phyloP scores from a whole-genome alignment of 257 asterid genomes.

The Plantago ovata region DNA sequence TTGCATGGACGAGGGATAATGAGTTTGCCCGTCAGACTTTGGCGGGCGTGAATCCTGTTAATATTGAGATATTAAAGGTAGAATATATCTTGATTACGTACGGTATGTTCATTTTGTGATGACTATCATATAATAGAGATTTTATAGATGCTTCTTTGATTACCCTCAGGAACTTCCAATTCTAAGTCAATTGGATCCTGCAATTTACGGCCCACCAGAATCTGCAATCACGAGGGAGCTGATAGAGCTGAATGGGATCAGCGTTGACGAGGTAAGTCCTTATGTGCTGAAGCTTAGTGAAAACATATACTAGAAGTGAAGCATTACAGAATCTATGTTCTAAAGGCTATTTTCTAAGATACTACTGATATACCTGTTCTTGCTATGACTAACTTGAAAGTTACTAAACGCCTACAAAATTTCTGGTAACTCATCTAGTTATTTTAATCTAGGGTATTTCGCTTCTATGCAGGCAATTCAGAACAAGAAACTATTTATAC shows the following conservation, averaged over 20 bases:
- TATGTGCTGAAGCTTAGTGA: too few relatives aligned
- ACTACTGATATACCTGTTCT: too few relatives aligned
- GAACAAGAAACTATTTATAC: constrained; percentile 56
- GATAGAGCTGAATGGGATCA: constrained; percentile 57
- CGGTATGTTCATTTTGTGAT: constrained; percentile 1
- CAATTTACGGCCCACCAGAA: constrained; percentile 65
- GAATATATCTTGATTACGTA: constrained; percentile 12
- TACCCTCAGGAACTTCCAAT: constrained; percentile 71
- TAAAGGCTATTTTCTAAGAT: too few relatives aligned
- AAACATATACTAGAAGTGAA: too few relatives aligned
- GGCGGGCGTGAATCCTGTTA: constrained; percentile 82
- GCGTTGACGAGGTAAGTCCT: constrained; percentile 59
- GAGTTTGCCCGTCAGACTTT: constrained; percentile 80
- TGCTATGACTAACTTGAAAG: too few relatives aligned
- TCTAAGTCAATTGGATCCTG: constrained; percentile 72
- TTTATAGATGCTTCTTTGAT: constrained; percentile 3
- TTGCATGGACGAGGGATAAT: constrained; percentile 72
- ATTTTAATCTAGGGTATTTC: too few relatives aligned
- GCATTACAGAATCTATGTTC: too few relatives aligned
- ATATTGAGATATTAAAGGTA: constrained; percentile 69
- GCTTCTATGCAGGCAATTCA: constrained; percentile 48
- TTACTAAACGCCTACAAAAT: too few relatives aligned
- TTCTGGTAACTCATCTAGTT: too few relatives aligned
- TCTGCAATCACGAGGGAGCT: constrained; percentile 69
- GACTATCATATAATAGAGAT: constrained; percentile 5